Evolutionary conservation across 2,329 filamentous ascomycete species (phyloP), one percentile per base, ranked within the genome.

Genomic region (Trichophaea hybrida): DNA sequence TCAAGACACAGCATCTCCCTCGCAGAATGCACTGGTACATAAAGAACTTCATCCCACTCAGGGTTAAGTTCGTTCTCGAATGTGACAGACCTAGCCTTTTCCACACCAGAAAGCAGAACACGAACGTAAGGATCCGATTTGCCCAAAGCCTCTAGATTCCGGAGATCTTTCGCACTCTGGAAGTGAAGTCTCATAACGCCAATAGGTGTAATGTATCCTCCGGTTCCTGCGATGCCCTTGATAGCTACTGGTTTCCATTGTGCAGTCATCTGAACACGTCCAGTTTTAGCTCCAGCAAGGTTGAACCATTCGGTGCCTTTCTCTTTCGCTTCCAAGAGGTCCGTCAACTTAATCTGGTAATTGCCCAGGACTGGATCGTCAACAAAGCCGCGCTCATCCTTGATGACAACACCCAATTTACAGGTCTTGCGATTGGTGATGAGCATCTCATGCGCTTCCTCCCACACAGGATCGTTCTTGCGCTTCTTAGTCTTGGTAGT

Each of bases 221-320:
- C 88, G 57, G 86, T 88, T 50, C 82, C 82, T 6, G 83, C 74
- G 46, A 86, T 78, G 32, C 91, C 91, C 60, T 85, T 84, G 57
- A 98, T 78, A 5, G 86, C 86, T 31, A 98, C 90, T 1, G 93
- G 91, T 71, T 93, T 94, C 94, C 94, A 98, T 68, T 96, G 85
- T 2, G 94, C 79, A 70, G 80, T 86, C 79, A 98, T 82, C 75
- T 97, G 96, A 61, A 83, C 88, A 66, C 89, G 86, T 34, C 93
- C 93, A 24, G 82, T 84, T 70, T 88, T 86, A 56, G 80, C 84
- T 6, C 87, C 88, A 49, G 85, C 78, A 33, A 98, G 78, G 63
- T 90, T 88, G 76, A 90, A 98, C 93, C 93, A 98, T 68, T 97
- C 89, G 68, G 95, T 87, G 46, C 93, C 91, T 73, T 94, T 93